Evolutionary conservation across 2,329 filamentous ascomycete species (phyloP), one percentile per base, ranked within the genome.

Genomic region (Ceratocystiopsis minuta): DNA sequence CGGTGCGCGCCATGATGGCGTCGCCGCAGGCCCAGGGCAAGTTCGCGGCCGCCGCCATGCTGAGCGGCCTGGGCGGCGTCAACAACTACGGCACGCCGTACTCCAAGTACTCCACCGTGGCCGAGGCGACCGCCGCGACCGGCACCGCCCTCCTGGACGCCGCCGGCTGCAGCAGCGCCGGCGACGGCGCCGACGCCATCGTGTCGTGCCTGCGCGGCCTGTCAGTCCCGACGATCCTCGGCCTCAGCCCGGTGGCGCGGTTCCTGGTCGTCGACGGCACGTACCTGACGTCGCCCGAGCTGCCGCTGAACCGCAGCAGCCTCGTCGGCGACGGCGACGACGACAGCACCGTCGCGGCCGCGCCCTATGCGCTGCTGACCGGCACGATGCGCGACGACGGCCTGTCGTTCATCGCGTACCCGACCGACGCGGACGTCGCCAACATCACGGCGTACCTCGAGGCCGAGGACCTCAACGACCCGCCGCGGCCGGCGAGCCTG

Each of bases 201-300:
- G 67, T 75, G 32, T 59, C 64, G 16, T 75, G 72, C 48, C 60
- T 77, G 16, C 62, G 67, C 34, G 52, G 60, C 31, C 50, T 70
- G 5, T 63, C 67, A 0, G 59, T 66, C 0, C 48, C 55, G 4
- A 57, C 55, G 0, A 54, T 73, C 3, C 57, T 60, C 6, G 50
- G 49, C 6, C 50, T 66, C n/a, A 47, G 50, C 10, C 61, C 60
- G 0, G 57, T 61, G 12, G 65, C 67, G 4, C 62, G 67, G 36
- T 71, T 67, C 45, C 62, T 73, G 5, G 71, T 78, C 7, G 65
- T 75, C 39, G 73, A 78, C 45, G 71, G 70, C 20, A 66, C 59
- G 10, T 72, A 69, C 43, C 63, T 76, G 45, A 58, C 53, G 43
- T 57, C 57, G 3, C 60, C 66, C 47, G 63, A 66, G 9, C 57